phyloP scores from a whole-genome alignment of 1,284 basidiomycete genomes.

The Phylloboletellus chloephorus region DNA sequence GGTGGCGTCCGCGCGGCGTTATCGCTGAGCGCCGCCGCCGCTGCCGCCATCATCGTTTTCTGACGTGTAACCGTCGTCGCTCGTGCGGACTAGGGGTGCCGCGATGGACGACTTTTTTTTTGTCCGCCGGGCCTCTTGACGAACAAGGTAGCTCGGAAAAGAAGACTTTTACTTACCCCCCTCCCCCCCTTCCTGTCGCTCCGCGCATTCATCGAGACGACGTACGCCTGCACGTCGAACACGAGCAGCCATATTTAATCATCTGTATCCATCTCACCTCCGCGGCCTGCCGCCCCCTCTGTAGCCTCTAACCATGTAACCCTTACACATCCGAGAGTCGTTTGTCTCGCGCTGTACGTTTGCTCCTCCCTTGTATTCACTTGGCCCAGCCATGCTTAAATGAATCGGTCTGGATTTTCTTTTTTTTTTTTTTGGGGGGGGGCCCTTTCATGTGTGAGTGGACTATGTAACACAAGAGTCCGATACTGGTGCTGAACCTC shows the following conservation, averaged over 20 bases:
- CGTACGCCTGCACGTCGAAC: no score
- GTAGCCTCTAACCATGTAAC: background rate
- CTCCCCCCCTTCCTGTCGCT: background rate
- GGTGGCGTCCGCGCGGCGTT: conserved; percentile 7
- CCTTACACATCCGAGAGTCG: background rate
- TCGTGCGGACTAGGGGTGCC: no score
- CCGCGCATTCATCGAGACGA: no score
- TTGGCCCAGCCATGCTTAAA: background rate
- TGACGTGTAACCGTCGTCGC: conserved; percentile 1
- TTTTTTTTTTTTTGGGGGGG: background rate
- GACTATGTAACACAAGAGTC: no score
- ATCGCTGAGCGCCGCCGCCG: conserved; percentile 7
- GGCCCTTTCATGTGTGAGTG: no score
- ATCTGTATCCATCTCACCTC: background rate
- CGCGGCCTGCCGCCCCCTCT: background rate
- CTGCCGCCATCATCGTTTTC: conserved; percentile 11
- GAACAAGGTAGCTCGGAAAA: background rate
- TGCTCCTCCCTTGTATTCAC: background rate
- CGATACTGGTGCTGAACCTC: no score
- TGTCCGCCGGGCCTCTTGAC: background rate
- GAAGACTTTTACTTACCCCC: background rate
- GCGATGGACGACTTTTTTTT: no score
- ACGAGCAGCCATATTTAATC: no score
- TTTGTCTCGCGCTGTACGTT: no score
- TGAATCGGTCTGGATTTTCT: background rate